phyloP scores from a whole-genome alignment of 345 rosid genomes.

The Citrus sp. region DNA sequence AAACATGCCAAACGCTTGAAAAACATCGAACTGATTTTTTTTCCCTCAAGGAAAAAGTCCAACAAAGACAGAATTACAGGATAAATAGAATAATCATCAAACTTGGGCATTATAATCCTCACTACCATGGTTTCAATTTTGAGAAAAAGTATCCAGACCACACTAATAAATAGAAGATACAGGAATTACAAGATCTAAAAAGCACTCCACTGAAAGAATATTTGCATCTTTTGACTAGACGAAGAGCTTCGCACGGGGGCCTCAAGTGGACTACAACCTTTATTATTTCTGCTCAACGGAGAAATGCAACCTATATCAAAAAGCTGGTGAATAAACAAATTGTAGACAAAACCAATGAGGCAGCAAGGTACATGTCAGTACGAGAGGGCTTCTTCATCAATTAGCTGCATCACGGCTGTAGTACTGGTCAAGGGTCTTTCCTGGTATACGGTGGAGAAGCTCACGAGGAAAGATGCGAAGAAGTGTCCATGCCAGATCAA shows the following conservation, averaged over 20 bases:
- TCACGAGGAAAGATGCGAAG: constrained; percentile 99
- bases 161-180: constrained; percentile 17
- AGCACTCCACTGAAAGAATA: constrained; percentile 6
- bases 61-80: neutral
- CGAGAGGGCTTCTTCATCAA: constrained; percentile 19
- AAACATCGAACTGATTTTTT: neutral
- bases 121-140: neutral
- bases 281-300: neutral
- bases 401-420: constrained; percentile 74
- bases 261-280: constrained; percentile 15
- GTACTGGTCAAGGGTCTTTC: constrained; percentile 82
- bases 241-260: neutral
- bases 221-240: neutral
- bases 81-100: neutral
- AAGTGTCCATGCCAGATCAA: constrained; percentile 92
- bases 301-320: neutral
- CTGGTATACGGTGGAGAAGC: constrained; percentile 97
- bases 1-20: neutral
- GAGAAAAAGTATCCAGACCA: neutral
- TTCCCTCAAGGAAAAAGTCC: neutral
- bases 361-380: neutral
- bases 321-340: constrained; percentile 8
- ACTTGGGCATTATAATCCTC: neutral
- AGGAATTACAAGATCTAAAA: constrained; percentile 20
- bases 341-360: neutral